Evolutionary conservation across 148 eudicot genomes (phyloP).

Genomic region (Camellia lanceoleosa): DNA sequence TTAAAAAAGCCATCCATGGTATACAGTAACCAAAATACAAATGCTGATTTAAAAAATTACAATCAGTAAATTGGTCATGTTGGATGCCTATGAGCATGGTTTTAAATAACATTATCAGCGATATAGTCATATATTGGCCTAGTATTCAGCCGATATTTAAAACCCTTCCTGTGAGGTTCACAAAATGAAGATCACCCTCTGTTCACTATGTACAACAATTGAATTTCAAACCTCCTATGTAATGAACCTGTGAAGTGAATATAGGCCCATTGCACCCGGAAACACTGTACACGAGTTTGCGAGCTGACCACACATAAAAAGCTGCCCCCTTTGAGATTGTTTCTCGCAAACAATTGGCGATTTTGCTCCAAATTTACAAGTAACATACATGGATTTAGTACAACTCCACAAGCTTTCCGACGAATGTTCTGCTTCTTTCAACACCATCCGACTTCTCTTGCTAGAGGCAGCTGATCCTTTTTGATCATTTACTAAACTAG

Average conservation of each 20-base stretch:
- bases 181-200: background rate
- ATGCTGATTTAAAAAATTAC: background rate
- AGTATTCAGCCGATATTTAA: too few species aligned
- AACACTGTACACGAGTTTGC: slow-evolving; percentile 48
- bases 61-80: background rate
- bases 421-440: slow-evolving; percentile 38
- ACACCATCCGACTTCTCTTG: slow-evolving; percentile 37
- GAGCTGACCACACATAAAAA: slow-evolving; percentile 38
- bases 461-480: slow-evolving; percentile 27
- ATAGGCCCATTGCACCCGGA: slow-evolving; percentile 30
- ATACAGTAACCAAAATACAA: background rate
- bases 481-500: slow-evolving; percentile 21
- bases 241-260: background rate
- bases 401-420: slow-evolving; percentile 31
- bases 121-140: too few species aligned
- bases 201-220: slow-evolving; percentile 27
- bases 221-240: background rate
- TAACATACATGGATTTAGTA: slow-evolving; percentile 31
- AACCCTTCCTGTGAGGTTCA: background rate
- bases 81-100: background rate
- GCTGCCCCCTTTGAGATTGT: slow-evolving; percentile 47
- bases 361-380: slow-evolving; percentile 43
- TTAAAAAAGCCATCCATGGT: background rate
- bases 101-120: too few species aligned
- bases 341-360: slow-evolving; percentile 35